Evolutionary conservation across 1,284 basidiomycete species (phyloP).

Genomic region (Cronartium quercuum): DNA sequence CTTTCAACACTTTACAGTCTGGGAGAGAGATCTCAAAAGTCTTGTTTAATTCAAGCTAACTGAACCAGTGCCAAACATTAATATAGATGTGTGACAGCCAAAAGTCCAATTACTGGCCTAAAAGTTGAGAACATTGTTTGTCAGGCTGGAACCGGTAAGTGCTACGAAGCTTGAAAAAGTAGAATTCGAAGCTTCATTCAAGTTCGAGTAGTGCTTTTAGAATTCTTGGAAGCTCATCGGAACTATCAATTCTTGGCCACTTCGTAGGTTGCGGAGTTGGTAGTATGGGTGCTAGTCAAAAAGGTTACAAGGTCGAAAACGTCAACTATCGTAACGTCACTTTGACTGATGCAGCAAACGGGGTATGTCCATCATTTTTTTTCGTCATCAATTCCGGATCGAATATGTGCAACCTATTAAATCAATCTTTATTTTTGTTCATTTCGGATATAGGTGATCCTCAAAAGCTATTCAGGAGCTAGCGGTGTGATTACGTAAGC

Average conservation of each 20-base stretch:
- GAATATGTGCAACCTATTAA: not conserved
- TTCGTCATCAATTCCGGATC: not conserved
- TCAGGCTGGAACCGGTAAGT: constrained; percentile 7
- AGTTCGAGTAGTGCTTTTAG: not conserved
- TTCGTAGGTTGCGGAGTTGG: constrained; percentile 20
- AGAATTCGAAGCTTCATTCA: not conserved
- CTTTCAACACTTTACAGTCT: too few relatives aligned
- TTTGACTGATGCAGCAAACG: constrained; percentile 22
- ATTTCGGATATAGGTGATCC: not conserved
- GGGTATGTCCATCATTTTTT: not conserved
- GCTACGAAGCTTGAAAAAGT: not conserved
- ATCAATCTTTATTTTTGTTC: not conserved
- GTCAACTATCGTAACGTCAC: constrained; percentile 14
- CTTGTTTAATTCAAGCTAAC: too few relatives aligned
- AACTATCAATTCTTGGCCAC: not conserved
- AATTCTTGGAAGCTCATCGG: not conserved
- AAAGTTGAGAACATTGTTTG: constrained; percentile 9
- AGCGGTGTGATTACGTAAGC: constrained; percentile 17
- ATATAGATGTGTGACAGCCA: constrained; percentile 24
- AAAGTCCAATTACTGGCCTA: constrained; percentile 14
- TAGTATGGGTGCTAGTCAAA: constrained; percentile 7
- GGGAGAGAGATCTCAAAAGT: too few relatives aligned
- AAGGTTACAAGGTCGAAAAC: constrained; percentile 10
- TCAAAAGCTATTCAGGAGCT: constrained; percentile 11
- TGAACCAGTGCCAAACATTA: too few relatives aligned